Conservation (phyloP, 2,329 filamentous ascomycete genomes). For the Arthrinium phaeospermum region DNA sequence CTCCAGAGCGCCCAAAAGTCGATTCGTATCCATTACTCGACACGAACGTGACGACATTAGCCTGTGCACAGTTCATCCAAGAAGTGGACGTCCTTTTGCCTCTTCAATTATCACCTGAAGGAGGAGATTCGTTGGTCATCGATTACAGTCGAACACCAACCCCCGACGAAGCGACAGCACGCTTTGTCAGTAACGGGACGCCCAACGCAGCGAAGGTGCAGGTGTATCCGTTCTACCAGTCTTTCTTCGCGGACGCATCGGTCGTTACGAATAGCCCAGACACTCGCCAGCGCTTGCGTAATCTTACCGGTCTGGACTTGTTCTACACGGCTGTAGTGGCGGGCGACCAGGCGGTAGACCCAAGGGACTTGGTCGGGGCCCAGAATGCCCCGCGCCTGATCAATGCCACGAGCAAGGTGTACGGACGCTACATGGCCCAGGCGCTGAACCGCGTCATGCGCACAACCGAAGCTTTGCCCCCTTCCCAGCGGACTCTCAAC, state of each 20-base stretch:
- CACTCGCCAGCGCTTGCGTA: background rate
- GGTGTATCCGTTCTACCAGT: background rate
- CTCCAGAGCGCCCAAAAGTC: background rate
- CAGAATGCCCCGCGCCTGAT: conserved; percentile 17
- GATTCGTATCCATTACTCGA: background rate
- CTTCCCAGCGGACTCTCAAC: no score
- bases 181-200: background rate
- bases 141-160: background rate
- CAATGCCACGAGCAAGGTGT: conserved; percentile 28
- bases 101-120: background rate
- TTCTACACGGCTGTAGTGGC: background rate
- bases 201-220: background rate
- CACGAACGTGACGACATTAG: background rate
- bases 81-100: background rate
- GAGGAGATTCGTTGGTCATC: background rate
- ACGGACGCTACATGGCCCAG: conserved; percentile 36
- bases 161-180: background rate
- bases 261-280: background rate
- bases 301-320: background rate
- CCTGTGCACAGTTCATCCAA: background rate
- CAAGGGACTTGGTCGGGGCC: background rate
- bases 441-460: conserved; percentile 36
- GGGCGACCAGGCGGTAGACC: background rate
- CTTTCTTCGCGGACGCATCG: no score
- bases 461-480: no score